Evolutionary conservation across 345 rosid species (phyloP).

Genomic region (Gossypium thurberi): DNA sequence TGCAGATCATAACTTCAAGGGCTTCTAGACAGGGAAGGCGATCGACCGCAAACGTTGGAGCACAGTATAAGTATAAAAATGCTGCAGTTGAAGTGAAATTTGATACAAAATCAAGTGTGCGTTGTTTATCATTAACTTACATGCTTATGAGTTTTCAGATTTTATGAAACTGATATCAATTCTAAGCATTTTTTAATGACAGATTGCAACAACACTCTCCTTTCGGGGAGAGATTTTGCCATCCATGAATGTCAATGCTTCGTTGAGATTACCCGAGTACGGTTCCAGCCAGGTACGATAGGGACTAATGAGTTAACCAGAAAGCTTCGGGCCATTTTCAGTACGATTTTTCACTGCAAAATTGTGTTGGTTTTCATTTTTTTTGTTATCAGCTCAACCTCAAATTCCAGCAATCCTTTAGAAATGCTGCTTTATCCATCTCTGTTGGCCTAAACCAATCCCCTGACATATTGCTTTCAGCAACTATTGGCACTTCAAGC

Average conservation of each 20-base stretch:
- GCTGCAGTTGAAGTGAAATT: neutral
- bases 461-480: slow-evolving; percentile 14
- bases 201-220: neutral
- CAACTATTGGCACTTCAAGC: slow-evolving; percentile 12
- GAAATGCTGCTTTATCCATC: slow-evolving; percentile 6
- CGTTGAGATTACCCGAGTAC: slow-evolving; percentile 1
- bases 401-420: slow-evolving; percentile 4
- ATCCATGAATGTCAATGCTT: slow-evolving; percentile 4
- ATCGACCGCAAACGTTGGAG: neutral
- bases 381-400: slow-evolving; percentile 7
- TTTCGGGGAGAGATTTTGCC: neutral
- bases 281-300: neutral
- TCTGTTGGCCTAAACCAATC: slow-evolving; percentile 10
- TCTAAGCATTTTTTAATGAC: neutral
- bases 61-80: neutral
- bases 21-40: neutral
- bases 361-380: neutral
- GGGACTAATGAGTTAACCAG: neutral
- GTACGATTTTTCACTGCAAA: neutral
- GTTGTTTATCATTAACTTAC: neutral
- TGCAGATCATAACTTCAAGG: neutral
- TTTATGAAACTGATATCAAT: neutral
- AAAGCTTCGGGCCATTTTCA: neutral
- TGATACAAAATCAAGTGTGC: slow-evolving; percentile 1
- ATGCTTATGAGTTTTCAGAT: neutral